Percentiles rank a stretch among this genome's conserved stretches.
Evolutionary conservation across 2,329 filamentous ascomycete genomes (phyloP).

Genomic region (Xylariales sp.): DNA sequence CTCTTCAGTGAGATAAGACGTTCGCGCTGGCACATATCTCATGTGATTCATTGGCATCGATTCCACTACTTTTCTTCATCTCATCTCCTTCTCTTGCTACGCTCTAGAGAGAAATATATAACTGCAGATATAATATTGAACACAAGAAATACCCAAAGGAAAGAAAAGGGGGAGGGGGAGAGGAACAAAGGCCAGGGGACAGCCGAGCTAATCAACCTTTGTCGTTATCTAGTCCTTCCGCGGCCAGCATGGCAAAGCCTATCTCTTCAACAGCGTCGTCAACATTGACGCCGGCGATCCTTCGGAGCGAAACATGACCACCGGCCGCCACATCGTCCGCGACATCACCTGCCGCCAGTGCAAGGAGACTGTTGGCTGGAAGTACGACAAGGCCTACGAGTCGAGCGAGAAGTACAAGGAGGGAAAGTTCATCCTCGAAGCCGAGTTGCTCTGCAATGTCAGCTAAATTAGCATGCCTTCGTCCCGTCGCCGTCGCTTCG

Average conservation of each 20-base stretch:
- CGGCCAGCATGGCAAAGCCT: conserved; percentile 96
- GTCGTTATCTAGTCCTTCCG: conserved; percentile 76
- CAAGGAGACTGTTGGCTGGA: conserved; percentile 93
- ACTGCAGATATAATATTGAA: no score
- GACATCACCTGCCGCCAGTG: conserved; percentile 92
- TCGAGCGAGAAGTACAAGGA: conserved; percentile 95
- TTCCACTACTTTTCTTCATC: no score
- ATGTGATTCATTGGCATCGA: no score
- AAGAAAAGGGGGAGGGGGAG: no score
- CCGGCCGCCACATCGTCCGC: conserved; percentile 86
- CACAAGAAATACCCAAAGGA: no score
- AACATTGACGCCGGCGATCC: conserved; percentile 81
- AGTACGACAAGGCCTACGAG: conserved; percentile 97
- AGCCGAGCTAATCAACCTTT: neutral
- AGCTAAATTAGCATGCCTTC: conserved; percentile 43
- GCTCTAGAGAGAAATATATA: no score
- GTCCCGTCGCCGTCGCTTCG: no score
- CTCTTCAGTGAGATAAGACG: no score
- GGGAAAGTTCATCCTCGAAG: conserved; percentile 95
- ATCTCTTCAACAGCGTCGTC: conserved; percentile 91
- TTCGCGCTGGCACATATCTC: neutral
- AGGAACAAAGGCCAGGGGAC: no score
- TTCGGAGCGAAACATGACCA: conserved; percentile 97
- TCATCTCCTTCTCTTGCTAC: neutral
- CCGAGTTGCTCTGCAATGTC: conserved; percentile 81